These are phyloP conservation scores for Bullera alba DNA, from an alignment of 768 basidiomycete genomes.

Conservation along the genomic window DNA sequence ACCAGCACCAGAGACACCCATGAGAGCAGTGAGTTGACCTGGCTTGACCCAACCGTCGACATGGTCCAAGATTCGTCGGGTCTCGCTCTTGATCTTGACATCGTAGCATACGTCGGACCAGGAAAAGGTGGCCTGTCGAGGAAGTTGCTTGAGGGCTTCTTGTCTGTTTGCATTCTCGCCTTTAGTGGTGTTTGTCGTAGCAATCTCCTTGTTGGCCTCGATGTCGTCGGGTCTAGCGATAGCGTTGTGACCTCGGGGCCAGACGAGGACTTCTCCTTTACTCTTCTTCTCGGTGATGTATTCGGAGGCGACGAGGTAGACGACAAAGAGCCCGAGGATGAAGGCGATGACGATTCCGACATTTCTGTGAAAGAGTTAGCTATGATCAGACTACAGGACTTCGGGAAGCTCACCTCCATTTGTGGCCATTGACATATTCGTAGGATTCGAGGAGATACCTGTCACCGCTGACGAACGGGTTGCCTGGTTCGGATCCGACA, in stretches of 20 bases:
- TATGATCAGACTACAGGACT: too few species aligned
- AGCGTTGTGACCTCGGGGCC: conserved; percentile 40
- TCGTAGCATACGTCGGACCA: conserved; percentile 47
- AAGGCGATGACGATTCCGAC: conserved; percentile 38
- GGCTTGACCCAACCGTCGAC: conserved; percentile 43
- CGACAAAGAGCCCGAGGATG: conserved; percentile 25
- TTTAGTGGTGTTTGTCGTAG: conserved; percentile 1
- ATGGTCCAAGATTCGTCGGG: conserved; percentile 50
- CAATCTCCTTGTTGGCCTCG: conserved; percentile 25
- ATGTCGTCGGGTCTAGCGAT: conserved; percentile 15
- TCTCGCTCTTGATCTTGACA: conserved; percentile 45
- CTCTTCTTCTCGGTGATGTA: conserved; percentile 42
- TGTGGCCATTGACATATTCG: conserved; percentile 30
- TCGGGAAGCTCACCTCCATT: conserved; percentile 51
- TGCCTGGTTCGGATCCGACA: conserved; percentile 37
- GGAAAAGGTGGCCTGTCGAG: conserved; percentile 29
- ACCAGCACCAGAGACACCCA: conserved; percentile 54
- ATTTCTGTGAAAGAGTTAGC: conserved; percentile 62
- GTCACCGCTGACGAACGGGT: conserved; percentile 37
- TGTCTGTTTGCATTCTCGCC: not conserved
- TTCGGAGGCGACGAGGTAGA: conserved; percentile 43
- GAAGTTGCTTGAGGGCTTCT: not conserved
- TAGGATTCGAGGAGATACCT: conserved; percentile 31
- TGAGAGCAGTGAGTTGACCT: conserved; percentile 40
- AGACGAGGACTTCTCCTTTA: conserved; percentile 47